phyloP scores from a whole-genome alignment of 139 green algal genomes.

The Tetradesmus lagerheimii region DNA sequence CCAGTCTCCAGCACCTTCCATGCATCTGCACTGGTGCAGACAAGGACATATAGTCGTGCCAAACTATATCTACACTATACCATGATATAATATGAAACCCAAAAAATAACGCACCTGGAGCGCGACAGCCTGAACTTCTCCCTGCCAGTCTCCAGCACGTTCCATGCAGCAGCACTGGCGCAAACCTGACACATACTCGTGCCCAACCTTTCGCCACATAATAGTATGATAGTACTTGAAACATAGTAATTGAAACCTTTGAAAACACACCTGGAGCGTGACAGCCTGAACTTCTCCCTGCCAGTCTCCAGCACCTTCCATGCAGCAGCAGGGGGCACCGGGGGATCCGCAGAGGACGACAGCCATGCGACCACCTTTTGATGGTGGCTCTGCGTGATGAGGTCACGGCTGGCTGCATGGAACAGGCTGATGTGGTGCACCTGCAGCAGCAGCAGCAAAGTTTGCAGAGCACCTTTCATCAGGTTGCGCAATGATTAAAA shows the following conservation, averaged over 20 bases:
- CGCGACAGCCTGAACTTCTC: conserved; percentile 44
- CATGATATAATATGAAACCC: no score
- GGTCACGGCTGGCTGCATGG: conserved; percentile 27
- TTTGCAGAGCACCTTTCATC: no score
- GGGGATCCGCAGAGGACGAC: conserved; percentile 28
- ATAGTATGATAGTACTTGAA: no score
- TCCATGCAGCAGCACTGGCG: conserved; percentile 26
- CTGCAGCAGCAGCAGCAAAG: conserved; percentile 31
- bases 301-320: conserved; percentile 48
- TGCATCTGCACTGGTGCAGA: background rate
- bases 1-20: conserved; percentile 47
- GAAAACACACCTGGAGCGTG: no score
- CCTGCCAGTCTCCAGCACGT: conserved; percentile 46
- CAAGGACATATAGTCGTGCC: no score
- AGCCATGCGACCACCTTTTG: conserved; percentile 39
- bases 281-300: conserved; percentile 42
- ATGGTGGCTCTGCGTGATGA: conserved; percentile 31
- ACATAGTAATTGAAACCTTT: background rate
- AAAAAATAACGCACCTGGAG: no score
- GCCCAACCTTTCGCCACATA: no score
- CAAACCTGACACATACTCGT: no score
- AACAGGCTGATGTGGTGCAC: conserved; percentile 46
- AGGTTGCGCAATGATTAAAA: no score
- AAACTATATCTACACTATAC: no score
- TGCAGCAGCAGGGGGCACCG: conserved; percentile 25